A percentile compares a stretch with the other conserved stretches of the same genome.
phyloP scores from a whole-genome alignment of 176 grass and related monocot genomes.

The Eremochloa ophiuroides region DNA sequence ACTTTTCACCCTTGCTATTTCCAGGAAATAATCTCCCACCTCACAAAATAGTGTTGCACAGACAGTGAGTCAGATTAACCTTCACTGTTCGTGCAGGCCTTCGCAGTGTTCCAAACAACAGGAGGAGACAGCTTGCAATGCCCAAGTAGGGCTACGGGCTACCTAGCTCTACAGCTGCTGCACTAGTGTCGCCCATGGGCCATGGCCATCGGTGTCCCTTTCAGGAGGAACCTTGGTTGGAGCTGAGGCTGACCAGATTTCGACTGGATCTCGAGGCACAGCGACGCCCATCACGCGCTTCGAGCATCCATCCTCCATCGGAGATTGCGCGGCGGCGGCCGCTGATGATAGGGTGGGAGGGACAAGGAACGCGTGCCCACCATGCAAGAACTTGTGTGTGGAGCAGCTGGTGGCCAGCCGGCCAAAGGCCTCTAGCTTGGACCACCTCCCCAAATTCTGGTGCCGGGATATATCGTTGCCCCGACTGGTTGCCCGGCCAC shows the following conservation, averaged over 20 bases:
- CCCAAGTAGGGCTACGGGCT: slow-evolving; percentile 31
- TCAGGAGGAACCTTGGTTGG: slow-evolving; percentile 34
- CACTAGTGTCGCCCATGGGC: slow-evolving; percentile 21
- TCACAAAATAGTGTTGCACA: neutral
- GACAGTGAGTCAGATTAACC: neutral
- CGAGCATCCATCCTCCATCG: slow-evolving; percentile 18
- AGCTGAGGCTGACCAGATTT: slow-evolving; percentile 30
- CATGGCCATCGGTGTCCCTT: slow-evolving; percentile 37
- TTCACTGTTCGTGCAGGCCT: neutral
- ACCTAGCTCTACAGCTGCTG: neutral
- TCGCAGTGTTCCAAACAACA: slow-evolving; percentile 24
- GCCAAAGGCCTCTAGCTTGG: slow-evolving; percentile 16
- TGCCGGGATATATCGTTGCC: neutral
- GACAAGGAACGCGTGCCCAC: slow-evolving; percentile 3
- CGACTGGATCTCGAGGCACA: slow-evolving; percentile 62
- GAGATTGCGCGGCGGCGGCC: neutral
- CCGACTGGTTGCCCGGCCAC: neutral
- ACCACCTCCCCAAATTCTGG: slow-evolving; percentile 31
- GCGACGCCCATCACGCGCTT: slow-evolving; percentile 38
- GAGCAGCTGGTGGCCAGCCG: neutral
- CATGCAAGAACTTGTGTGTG: slow-evolving; percentile 31
- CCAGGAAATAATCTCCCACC: neutral
- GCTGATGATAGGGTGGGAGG: slow-evolving; percentile 11
- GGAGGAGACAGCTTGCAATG: slow-evolving; percentile 26
- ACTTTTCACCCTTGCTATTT: neutral